These are phyloP conservation scores for Leccinum olivaceopallidum DNA, from an alignment of 768 basidiomycete genomes.

Conservation along the genomic window DNA sequence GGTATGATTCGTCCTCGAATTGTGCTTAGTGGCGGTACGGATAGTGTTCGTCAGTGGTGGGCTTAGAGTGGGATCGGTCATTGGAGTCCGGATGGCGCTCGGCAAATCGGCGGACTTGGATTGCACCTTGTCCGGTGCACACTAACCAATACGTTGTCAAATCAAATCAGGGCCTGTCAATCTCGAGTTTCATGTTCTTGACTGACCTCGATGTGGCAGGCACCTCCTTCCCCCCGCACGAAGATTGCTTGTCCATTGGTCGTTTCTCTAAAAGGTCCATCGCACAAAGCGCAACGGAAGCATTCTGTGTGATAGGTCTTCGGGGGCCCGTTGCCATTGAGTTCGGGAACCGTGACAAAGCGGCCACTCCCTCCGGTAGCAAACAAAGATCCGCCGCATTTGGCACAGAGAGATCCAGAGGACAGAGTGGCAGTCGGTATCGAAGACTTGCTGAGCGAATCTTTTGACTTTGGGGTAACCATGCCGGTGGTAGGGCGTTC, in stretches of 20 bases:
- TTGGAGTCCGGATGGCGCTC: constrained; percentile 12
- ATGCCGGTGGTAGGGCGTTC: constrained; percentile 24
- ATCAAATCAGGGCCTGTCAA: constrained; percentile 10
- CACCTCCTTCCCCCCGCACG: constrained; percentile 61
- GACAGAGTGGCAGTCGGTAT: constrained; percentile 35
- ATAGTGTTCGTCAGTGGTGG: constrained; percentile 24
- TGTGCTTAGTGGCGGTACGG: constrained; percentile 9
- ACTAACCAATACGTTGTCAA: constrained; percentile 30
- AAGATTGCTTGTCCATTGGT: constrained; percentile 68
- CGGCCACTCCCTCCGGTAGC: constrained; percentile 55
- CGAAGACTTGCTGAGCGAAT: constrained; percentile 27
- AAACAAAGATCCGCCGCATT: constrained; percentile 61
- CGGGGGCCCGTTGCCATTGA: constrained; percentile 40
- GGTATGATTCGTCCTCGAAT: constrained; percentile 4
- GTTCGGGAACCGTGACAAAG: constrained; percentile 71
- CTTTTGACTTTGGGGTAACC: constrained; percentile 29
- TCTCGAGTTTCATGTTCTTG: background rate
- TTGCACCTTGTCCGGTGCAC: constrained; percentile 37
- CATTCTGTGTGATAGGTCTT: constrained; percentile 73
- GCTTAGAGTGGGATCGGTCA: constrained; percentile 11
- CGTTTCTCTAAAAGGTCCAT: constrained; percentile 60
- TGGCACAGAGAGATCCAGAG: constrained; percentile 53
- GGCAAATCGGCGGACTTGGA: constrained; percentile 15
- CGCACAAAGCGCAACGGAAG: constrained; percentile 71
- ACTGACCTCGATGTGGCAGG: constrained; percentile 63